phyloP scores from a whole-genome alignment of 257 asterid genomes.

The Petunia secreta region DNA sequence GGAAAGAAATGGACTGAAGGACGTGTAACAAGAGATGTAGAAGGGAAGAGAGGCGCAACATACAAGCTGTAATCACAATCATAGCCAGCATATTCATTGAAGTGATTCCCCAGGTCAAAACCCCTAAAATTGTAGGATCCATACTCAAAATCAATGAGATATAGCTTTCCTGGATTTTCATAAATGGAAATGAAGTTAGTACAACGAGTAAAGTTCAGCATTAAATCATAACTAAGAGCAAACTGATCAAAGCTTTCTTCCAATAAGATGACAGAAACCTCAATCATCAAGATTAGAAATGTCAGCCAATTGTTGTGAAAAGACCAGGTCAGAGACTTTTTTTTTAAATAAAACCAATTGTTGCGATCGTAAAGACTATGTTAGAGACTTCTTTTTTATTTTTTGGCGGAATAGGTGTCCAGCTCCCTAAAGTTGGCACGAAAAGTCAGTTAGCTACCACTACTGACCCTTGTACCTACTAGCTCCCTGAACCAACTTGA shows the following conservation, averaged over 20 bases:
- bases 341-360: too few species aligned
- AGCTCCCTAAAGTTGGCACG: too few species aligned
- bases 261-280: not conserved
- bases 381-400: too few species aligned
- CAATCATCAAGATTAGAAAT: constrained; percentile 3
- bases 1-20: constrained; percentile 12
- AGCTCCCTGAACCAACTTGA: too few species aligned
- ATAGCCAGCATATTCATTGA: constrained; percentile 97
- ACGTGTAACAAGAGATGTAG: not conserved
- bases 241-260: constrained; percentile 1
- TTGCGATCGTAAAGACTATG: too few species aligned
- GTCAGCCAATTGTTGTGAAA: not conserved
- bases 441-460: too few species aligned
- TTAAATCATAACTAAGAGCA: constrained; percentile 2
- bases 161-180: constrained; percentile 69
- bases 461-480: too few species aligned
- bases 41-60: constrained; percentile 36
- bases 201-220: not conserved
- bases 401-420: too few species aligned
- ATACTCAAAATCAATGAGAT: constrained; percentile 96
- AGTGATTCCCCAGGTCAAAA: constrained; percentile 98
- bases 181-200: constrained; percentile 31
- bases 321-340: not conserved
- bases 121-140: constrained; percentile 95
- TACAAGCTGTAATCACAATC: constrained; percentile 91